A percentile compares a stretch with the other conserved stretches of the same genome.
Evolutionary conservation across 352 stramenopile genomes (phyloP).

Genomic region (Globisporangium sylvaticum): DNA sequence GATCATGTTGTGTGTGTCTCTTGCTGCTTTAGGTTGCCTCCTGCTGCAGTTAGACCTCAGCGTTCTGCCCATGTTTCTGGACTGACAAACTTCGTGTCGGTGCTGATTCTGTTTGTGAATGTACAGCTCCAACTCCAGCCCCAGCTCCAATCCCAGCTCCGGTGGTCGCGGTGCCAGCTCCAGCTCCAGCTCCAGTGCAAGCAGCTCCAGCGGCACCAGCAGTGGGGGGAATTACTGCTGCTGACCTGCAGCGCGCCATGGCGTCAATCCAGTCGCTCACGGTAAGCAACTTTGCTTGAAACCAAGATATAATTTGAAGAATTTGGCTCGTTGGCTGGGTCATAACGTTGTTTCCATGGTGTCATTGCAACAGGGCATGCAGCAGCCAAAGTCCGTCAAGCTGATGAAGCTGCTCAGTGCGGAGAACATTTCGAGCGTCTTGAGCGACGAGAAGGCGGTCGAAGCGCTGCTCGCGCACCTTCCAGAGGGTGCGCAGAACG

Average conservation of each 20-base stretch:
- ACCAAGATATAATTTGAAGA: too few species aligned
- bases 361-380: not conserved
- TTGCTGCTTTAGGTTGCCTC: not conserved
- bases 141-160: conserved; percentile 11
- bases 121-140: not conserved
- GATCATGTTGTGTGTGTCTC: not conserved
- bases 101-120: not conserved
- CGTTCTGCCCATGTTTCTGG: not conserved
- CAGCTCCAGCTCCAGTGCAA: conserved; percentile 13
- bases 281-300: conserved; percentile 19
- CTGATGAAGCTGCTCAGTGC: conserved; percentile 61
- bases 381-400: conserved; percentile 60
- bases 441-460: conserved; percentile 60
- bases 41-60: not conserved
- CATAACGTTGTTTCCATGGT: not conserved
- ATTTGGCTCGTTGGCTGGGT: too few species aligned
- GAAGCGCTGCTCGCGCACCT: conserved; percentile 64
- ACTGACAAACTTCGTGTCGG: not conserved
- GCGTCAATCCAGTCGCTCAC: conserved; percentile 64
- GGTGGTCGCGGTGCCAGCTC: conserved; percentile 14
- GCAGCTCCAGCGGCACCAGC: conserved; percentile 1
- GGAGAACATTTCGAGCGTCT: conserved; percentile 49
- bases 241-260: conserved; percentile 86
- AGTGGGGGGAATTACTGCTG: conserved; percentile 51
- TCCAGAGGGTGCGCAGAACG: conserved; percentile 75